These are phyloP conservation scores for Trebouxia gelatinosa DNA, from an alignment of 163 green algal species.

Conservation along the genomic window DNA sequence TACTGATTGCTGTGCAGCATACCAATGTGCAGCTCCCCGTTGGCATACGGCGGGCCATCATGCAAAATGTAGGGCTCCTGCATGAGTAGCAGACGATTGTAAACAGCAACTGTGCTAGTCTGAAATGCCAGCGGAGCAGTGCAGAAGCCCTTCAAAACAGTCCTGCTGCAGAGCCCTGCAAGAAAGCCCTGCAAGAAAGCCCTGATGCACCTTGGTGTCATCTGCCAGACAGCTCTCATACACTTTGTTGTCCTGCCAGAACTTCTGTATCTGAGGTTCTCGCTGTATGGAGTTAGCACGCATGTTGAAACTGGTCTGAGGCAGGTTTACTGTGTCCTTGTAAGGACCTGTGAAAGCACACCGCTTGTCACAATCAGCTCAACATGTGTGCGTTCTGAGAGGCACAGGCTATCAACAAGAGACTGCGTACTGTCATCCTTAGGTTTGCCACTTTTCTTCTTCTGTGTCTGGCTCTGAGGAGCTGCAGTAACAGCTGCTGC, in stretches of 20 bases:
- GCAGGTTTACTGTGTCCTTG: conserved; percentile 86
- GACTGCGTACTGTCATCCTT: conserved; percentile 16
- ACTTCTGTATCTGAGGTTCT: conserved; percentile 92
- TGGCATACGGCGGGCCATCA: conserved; percentile 96
- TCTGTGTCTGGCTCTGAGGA: background rate
- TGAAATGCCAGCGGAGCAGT: too few relatives aligned
- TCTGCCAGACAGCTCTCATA: conserved; percentile 72
- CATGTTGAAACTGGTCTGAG: conserved; percentile 92
- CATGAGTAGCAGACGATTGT: too few relatives aligned
- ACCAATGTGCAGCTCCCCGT: conserved; percentile 98
- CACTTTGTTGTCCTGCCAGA: conserved; percentile 79
- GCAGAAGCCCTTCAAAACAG: too few relatives aligned
- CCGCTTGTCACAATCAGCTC: background rate
- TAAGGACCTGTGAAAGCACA: conserved; percentile 56
- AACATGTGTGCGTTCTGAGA: background rate
- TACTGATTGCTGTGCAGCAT: conserved; percentile 95
- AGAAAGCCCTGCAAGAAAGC: too few relatives aligned
- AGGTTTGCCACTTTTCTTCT: background rate
- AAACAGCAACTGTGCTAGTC: too few relatives aligned
- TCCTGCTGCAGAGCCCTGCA: too few relatives aligned
- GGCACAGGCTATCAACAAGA: background rate
- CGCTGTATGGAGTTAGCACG: conserved; percentile 86
- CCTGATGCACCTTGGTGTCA: conserved; percentile 53
- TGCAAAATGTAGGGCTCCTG: conserved; percentile 92
- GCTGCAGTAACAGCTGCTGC: background rate